Percentiles rank a stretch among this genome's conserved stretches.
Conservation (phyloP, 768 basidiomycete species). For the Epithele typhae region DNA sequence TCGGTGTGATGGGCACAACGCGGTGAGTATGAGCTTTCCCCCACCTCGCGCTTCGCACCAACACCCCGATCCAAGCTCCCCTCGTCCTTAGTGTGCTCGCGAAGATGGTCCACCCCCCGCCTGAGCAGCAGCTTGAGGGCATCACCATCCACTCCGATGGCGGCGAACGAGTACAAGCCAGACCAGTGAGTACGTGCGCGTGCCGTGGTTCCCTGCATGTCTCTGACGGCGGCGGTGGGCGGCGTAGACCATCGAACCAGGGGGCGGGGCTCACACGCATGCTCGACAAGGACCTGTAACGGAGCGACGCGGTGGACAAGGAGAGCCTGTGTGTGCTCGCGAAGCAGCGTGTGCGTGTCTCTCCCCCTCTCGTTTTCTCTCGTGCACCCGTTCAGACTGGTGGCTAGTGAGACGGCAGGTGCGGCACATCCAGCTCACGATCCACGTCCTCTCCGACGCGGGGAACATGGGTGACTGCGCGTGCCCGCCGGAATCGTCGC, state of each 20-base stretch:
- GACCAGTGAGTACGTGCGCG: constrained; percentile 84
- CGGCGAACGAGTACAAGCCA: constrained; percentile 86
- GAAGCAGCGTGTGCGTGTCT: constrained; percentile 72
- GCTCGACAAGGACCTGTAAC: constrained; percentile 87
- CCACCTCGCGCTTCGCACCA: not conserved
- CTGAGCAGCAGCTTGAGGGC: constrained; percentile 91
- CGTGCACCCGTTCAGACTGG: not conserved
- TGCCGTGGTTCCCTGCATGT: constrained; percentile 6
- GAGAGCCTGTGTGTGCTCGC: constrained; percentile 93
- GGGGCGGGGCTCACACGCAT: constrained; percentile 87
- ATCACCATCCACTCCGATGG: constrained; percentile 90
- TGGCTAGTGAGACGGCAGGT: constrained; percentile 50
- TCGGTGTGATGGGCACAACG: constrained; percentile 84
- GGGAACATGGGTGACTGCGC: constrained; percentile 98
- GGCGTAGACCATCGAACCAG: constrained; percentile 78
- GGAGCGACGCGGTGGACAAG: constrained; percentile 92
- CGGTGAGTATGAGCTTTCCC: constrained; percentile 51
- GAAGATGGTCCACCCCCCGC: constrained; percentile 85
- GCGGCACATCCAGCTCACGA: constrained; percentile 86
- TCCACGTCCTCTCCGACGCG: constrained; percentile 87
- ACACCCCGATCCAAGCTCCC: not conserved
- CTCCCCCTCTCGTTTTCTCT: not conserved
- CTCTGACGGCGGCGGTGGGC: not conserved
- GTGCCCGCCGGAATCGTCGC: constrained; percentile 90
- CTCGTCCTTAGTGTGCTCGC: constrained; percentile 66